Evolutionary conservation across 164 flowering plant genomes (phyloP).

Genomic region (Annona squamosa): DNA sequence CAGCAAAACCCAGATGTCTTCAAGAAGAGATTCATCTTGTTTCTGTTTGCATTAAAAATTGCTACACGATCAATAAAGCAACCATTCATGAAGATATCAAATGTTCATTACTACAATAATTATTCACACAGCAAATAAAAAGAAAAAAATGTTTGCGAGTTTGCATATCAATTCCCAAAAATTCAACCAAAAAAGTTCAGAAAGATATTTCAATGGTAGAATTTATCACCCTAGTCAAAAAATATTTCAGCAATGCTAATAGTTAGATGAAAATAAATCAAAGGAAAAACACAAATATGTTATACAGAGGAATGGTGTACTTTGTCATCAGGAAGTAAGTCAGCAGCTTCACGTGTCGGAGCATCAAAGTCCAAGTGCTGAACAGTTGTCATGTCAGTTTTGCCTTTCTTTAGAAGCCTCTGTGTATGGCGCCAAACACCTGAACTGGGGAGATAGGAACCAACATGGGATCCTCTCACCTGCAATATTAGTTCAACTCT

Average conservation of each 20-base stretch:
- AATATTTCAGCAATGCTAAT: neutral
- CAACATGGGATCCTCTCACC: slow-evolving; percentile 91
- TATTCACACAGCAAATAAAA: neutral
- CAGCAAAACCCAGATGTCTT: slow-evolving; percentile 87
- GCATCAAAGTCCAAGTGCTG: slow-evolving; percentile 99
- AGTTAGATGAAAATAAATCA: neutral
- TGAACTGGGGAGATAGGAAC: slow-evolving; percentile 75
- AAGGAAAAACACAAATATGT: neutral
- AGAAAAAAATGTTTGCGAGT: neutral
- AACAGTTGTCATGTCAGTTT: slow-evolving; percentile 39
- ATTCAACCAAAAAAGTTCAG: too few relatives aligned
- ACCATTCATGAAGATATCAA: neutral
- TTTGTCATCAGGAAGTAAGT: slow-evolving; percentile 75
- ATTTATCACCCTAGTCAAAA: neutral
- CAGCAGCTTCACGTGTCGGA: slow-evolving; percentile 88
- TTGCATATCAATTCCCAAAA: neutral
- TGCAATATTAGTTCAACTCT: slow-evolving; percentile 21
- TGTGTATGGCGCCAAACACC: slow-evolving; percentile 96
- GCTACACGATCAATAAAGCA: neutral
- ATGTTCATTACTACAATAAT: neutral
- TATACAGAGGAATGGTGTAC: slow-evolving; percentile 29
- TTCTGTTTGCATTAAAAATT: slow-evolving; percentile 42
- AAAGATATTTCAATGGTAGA: neutral
- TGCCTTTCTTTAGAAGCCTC: slow-evolving; percentile 62
- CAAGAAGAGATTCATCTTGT: slow-evolving; percentile 91